Evolutionary conservation across 1,284 basidiomycete species (phyloP), one percentile per base, ranked within the genome.

Genomic region (Bondarzewia mesenterica): DNA sequence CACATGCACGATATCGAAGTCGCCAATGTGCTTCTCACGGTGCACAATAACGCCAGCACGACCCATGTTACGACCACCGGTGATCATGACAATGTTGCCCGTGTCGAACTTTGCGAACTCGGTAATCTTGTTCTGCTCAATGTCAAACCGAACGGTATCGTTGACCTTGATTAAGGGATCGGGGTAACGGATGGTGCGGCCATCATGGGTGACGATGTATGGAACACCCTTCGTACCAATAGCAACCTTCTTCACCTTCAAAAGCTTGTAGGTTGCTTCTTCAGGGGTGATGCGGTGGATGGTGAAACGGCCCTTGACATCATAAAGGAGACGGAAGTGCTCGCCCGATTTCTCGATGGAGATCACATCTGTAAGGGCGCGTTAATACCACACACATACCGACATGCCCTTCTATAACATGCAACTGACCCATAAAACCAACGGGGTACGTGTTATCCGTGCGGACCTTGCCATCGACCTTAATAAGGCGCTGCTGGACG

Each of bases 31-130:
- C 74, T 93, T 93, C 80, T 99, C 96, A 61, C 88, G 82, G 74
- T 95, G 91, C 54, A 90, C 82, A 62, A 99, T 96, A 56, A 93
- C 82, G 78, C 95, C 96, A 54, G 85, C 87, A 76, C 96, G 87
- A 64, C 96, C 95, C 92, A 96, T 96, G 88, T 98, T 99, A 71
- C 95, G 93, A 61, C 95, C 95, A 68, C 95, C 95, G 57, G 96
- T 99, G 74, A 96, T 83, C 81, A 96, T 93, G 69, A 92, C 93
- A 58, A 96, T 85, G 77, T 96, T 96, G 59, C 95, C 95, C 52
- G 91, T 92, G 70, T 99, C 96, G 66, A 99, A 99, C 71, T 92
- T 88, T 70, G 96, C 84, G 67, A 83, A 91, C 65, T 95, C 94
- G 59, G 78, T 80, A 66, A 99, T 93, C 78, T 98, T 98, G 74